Evolutionary conservation across 768 basidiomycete species (phyloP), one percentile per base, ranked within the genome.

Genomic region (Rhodotorula kratochvilovae): DNA sequence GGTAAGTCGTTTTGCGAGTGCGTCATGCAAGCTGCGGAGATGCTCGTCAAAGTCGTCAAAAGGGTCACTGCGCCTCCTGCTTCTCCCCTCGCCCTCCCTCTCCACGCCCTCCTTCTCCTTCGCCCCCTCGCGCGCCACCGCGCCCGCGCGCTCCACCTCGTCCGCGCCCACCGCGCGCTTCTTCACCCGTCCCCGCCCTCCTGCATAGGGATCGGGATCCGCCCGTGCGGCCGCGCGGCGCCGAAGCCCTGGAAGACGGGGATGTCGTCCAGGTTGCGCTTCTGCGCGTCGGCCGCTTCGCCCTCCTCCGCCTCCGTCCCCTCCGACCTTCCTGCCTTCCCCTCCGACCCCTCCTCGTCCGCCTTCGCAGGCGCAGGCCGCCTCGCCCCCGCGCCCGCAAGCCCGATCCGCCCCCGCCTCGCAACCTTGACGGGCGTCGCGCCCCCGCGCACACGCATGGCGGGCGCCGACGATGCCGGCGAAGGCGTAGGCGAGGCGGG

Each of bases 201-300:
- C 35, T 57, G 46, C 66, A 68, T 57, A 45, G 67, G 67, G 23
- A 68, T 68, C 46, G 54, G 54, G n/a, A 68, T 68, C 45, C 46
- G 45, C 23, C 67, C 67, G 31, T 63, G 61, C 43, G 61, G 53
- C 16, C 67, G 29, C 1, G 21, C 25, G 27, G 60, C 45, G 36
- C 61, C 55, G 15, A 68, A 63, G 33, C 61, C 61, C 29, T 63
- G 27, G 33, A 68, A 68, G 21, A 68, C 67, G 6, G 53, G 61
- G 19, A 58, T 62, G 12, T 53, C 61, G 25, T 61, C 66, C 16
- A 27, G 1, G 27, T 53, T n/a, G 36, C 11, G 50, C 36, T 27
- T 59, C 35, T 33, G 57, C 53, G 31, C 35, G 1, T 61, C 7
- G 31, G 1, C 19, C 33, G 23, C 31, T 21, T 3, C 31, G 33